Evolutionary conservation across 1,284 basidiomycete genomes (phyloP).

Genomic region (Tetrapyrgos nigripes): DNA sequence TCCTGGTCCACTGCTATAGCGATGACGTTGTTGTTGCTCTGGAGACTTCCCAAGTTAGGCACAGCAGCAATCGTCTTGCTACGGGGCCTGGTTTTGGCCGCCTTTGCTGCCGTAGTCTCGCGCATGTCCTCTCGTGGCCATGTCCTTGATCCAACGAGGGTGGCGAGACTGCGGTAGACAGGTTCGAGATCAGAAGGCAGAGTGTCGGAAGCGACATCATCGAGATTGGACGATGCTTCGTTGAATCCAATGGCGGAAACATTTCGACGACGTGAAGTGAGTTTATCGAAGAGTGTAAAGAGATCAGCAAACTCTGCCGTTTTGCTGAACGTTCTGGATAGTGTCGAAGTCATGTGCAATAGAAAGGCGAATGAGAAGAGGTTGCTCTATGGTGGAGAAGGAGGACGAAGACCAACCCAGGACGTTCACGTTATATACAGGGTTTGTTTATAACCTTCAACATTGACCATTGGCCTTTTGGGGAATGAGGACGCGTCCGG

Average conservation of each 20-base stretch:
- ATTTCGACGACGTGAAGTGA: conserved; percentile 47
- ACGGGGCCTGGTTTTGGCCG: conserved; percentile 24
- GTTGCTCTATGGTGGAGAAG: neutral
- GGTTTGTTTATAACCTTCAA: too few relatives aligned
- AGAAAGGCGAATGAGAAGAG: neutral
- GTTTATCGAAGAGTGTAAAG: conserved; percentile 58
- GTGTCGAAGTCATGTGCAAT: too few relatives aligned
- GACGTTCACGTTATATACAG: too few relatives aligned
- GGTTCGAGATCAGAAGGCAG: conserved; percentile 53
- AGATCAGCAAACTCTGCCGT: conserved; percentile 58
- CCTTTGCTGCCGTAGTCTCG: conserved; percentile 18
- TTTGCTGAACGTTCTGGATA: conserved; percentile 28
- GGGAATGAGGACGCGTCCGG: too few relatives aligned
- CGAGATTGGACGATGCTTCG: conserved; percentile 19
- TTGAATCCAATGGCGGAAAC: conserved; percentile 8
- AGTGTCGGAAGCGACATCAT: conserved; percentile 11
- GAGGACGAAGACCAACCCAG: neutral
- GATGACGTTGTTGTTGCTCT: neutral
- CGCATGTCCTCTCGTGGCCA: conserved; percentile 19
- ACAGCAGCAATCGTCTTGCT: conserved; percentile 36
- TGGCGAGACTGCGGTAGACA: conserved; percentile 48
- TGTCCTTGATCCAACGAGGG: conserved; percentile 38
- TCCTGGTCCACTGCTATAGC: neutral
- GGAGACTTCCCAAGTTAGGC: neutral
- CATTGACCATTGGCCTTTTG: too few relatives aligned